phyloP scores from a whole-genome alignment of 2,329 filamentous ascomycete genomes.

The Juglanconis sp. region DNA sequence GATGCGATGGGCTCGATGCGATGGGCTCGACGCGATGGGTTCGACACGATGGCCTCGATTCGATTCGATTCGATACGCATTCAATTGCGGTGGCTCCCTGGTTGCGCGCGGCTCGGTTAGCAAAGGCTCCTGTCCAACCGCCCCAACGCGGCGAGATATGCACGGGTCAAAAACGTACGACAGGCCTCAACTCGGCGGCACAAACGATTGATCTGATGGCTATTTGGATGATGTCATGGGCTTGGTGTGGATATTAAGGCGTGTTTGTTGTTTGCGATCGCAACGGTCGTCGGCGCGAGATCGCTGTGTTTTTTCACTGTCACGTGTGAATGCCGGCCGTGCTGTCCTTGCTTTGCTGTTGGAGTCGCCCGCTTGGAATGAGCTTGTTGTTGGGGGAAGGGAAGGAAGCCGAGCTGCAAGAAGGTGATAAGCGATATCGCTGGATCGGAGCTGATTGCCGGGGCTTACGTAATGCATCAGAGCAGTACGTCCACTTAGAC shows the following conservation, averaged over 20 bases:
- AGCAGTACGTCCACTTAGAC: too few species aligned
- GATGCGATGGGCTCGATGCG: background rate
- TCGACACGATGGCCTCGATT: background rate
- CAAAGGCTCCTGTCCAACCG: background rate
- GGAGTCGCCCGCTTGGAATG: background rate
- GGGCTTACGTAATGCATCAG: too few species aligned
- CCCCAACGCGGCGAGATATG: background rate
- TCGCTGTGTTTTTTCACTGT: constrained; percentile 12
- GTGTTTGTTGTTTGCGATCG: constrained; percentile 10
- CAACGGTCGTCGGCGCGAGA: constrained; percentile 13
- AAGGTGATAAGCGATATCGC: too few species aligned
- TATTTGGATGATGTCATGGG: constrained; percentile 17
- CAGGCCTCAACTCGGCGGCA: background rate
- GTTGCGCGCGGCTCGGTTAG: background rate
- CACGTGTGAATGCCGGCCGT: constrained; percentile 12
- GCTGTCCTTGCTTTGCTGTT: background rate
- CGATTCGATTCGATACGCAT: background rate
- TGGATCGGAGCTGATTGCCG: too few species aligned
- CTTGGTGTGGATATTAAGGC: constrained; percentile 16
- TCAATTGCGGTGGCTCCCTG: background rate
- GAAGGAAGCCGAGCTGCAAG: too few species aligned
- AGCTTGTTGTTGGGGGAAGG: too few species aligned
- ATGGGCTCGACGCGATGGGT: background rate
- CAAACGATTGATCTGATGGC: constrained; percentile 11
- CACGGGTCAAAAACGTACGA: constrained; percentile 12